Base-by-base conservation (phyloP, 2,329 filamentous ascomycete species). In the Claviceps cyperi region DNA sequence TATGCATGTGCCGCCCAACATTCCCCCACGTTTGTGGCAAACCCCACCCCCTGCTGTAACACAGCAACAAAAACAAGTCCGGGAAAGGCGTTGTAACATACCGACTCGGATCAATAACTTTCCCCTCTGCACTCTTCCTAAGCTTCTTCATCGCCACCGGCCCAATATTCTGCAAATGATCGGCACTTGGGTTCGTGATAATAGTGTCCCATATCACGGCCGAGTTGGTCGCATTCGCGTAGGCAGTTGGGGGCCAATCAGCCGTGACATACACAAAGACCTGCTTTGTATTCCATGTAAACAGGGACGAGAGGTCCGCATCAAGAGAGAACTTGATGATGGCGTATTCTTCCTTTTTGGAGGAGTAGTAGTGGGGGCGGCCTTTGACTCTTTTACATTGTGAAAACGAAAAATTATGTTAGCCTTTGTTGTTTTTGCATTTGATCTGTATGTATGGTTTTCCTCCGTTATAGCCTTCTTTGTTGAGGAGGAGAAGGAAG, bases 211-310 rank as follows among this genome's bases (percentile, higher is more conserved):
- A 97, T 69, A 98, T 91, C 55, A 96, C 84, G 58, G 86, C 86
- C 68, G 89, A 77, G 68, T 84, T 84, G 54, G 69, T 71, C 51
- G 59, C 64, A 57, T 69, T 69, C 51, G 57, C 56, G 48, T 55
- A 57, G 47, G 61, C 61, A 47, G 62, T 52, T 43, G 61, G 59
- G 24, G 74, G 71, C 80, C 80, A 84, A 59, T 81, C 83, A 50
- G 91, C 91, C 50, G 88, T 91, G 52, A 98, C 82, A 72, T 95
- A 98, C 66, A 96, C 82, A 70, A 97, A 98, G 61, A 98, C 72
- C 70, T 97, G 87, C 69, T 98, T 98, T 19, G 94, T 98, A 75
- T 98, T 98, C 92, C 91, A 98, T 63, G 86, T 94, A 77, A 97
- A 97, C 59, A 98, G 86, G 43, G 84, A 84, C 53, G 81, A 84